Conservation (phyloP, 192 early-diverging fungal species). For the Paraglomus occultum region DNA sequence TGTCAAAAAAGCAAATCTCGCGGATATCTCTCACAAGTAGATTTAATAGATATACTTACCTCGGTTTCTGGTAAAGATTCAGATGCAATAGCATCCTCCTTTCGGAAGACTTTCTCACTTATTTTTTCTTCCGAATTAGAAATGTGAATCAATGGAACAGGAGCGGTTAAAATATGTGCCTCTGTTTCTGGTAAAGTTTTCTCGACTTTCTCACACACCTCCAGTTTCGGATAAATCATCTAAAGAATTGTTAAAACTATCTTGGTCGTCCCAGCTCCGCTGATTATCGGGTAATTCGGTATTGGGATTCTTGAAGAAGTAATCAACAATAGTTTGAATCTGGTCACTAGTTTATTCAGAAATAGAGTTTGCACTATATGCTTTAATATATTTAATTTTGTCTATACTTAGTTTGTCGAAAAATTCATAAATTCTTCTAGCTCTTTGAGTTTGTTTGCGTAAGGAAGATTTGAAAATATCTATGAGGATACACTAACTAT, state of each 20-base stretch:
- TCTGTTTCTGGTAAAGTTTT: too few species aligned
- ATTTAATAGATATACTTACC: conserved; percentile 11
- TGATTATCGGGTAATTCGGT: conserved; percentile 26
- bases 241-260: too few species aligned
- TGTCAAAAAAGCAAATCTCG: too few species aligned
- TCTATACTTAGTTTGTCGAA: conserved; percentile 22
- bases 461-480: too few species aligned
- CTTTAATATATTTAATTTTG: conserved; percentile 28
- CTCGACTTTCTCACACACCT: too few species aligned
- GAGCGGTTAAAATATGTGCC: too few species aligned
- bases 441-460: conserved; percentile 15
- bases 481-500: too few species aligned
- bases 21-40: not conserved
- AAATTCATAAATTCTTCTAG: conserved; percentile 21
- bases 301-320: conserved; percentile 23
- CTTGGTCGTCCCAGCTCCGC: not conserved
- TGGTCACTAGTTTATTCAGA: conserved; percentile 11
- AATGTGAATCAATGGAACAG: too few species aligned
- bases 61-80: conserved; percentile 1
- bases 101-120: conserved; percentile 8
- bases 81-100: too few species aligned
- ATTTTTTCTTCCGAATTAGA: conserved; percentile 3
- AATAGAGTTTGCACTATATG: conserved; percentile 27
- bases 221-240: not conserved
- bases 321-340: conserved; percentile 27